Percentiles rank a stretch among this genome's conserved stretches.
phyloP scores from a whole-genome alignment of 2,329 filamentous ascomycete species.

The Alternaria sp. region DNA sequence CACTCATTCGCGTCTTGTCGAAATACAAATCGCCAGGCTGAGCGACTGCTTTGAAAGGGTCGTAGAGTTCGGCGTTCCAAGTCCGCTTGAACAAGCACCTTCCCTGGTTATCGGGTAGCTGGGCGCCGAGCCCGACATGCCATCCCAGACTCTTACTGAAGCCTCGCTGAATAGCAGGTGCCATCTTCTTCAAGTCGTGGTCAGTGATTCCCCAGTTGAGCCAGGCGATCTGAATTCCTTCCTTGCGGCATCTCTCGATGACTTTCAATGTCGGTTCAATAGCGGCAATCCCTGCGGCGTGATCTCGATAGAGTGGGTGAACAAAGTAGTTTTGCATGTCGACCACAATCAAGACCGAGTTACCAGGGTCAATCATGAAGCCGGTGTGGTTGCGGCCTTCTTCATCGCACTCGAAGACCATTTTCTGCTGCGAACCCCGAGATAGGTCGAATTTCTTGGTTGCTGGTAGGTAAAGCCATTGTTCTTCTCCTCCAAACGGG shows the following conservation, averaged over 20 bases:
- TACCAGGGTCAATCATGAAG: constrained; percentile 53
- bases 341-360: constrained; percentile 51
- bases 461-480: constrained; percentile 53
- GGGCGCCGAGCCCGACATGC: constrained; percentile 52
- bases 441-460: constrained; percentile 55
- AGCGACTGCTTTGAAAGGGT: constrained; percentile 49
- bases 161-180: constrained; percentile 53
- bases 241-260: constrained; percentile 51
- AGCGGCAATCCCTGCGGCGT: constrained; percentile 40
- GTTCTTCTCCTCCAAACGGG: constrained; percentile 51
- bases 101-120: constrained; percentile 49
- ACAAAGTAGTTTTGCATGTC: constrained; percentile 58
- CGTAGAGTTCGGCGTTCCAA: constrained; percentile 55
- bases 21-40: constrained; percentile 53
- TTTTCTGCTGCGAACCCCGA: constrained; percentile 46
- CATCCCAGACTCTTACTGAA: constrained; percentile 54
- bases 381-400: constrained; percentile 49
- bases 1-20: constrained; percentile 55
- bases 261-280: constrained; percentile 50
- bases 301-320: constrained; percentile 40
- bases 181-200: constrained; percentile 50
- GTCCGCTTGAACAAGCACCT: constrained; percentile 54
- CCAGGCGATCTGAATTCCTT: constrained; percentile 53
- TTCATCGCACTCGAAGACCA: constrained; percentile 53
- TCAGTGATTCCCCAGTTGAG: constrained; percentile 55